These are phyloP conservation scores for Penicillium digitatum DNA, from an alignment of 2,329 filamentous ascomycete species.

Conservation along the genomic window DNA sequence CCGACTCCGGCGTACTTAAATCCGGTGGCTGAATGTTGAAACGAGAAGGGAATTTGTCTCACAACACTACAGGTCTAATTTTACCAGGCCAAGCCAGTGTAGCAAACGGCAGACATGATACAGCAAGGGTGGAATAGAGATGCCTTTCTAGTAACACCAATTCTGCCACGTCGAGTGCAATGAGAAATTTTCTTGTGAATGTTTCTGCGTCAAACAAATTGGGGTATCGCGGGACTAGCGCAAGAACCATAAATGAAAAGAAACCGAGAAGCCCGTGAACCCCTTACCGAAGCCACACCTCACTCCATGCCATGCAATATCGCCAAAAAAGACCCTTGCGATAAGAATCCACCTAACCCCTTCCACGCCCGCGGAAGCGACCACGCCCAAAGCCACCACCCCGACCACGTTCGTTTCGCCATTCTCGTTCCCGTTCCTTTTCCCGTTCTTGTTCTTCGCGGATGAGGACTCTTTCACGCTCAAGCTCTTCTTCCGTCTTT, in stretches of 20 bases:
- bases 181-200: neutral
- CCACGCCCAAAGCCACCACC: constrained; percentile 45
- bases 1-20: neutral
- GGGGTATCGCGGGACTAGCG: constrained; percentile 7
- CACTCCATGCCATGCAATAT: constrained; percentile 13
- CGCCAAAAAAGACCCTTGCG: neutral
- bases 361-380: constrained; percentile 46
- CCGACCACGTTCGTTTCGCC: constrained; percentile 51
- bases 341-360: constrained; percentile 29
- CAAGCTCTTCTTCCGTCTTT: constrained; percentile 68
- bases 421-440: constrained; percentile 53
- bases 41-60: neutral
- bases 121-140: neutral
- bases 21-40: neutral
- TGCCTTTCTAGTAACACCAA: neutral
- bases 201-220: constrained; percentile 7
- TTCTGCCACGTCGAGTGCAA: neutral
- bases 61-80: neutral
- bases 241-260: constrained; percentile 7
- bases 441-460: constrained; percentile 59
- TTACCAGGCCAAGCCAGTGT: neutral
- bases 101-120: neutral
- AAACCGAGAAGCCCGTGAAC: neutral
- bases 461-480: constrained; percentile 52
- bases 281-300: constrained; percentile 1